phyloP scores from a whole-genome alignment of 345 rosid species.

The Moricandia moricandioides region DNA sequence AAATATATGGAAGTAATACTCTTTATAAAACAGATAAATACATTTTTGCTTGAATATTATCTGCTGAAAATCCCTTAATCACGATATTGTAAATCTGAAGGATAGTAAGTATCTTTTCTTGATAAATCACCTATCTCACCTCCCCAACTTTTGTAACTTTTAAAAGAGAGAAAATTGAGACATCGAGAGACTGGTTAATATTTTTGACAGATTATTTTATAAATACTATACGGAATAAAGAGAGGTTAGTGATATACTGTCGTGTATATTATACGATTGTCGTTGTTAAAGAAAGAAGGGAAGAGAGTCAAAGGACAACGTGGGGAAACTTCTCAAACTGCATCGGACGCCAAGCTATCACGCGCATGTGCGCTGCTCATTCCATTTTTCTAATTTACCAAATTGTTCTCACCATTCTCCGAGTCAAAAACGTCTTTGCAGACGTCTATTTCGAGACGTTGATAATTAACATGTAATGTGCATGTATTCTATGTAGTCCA shows the following conservation, averaged over 20 bases:
- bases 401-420: not conserved
- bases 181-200: not conserved
- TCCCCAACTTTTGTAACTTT: constrained; percentile 24
- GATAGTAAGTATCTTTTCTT: constrained; percentile 9
- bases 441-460: not conserved
- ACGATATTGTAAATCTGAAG: not conserved
- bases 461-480: not conserved
- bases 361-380: constrained; percentile 68
- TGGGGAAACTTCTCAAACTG: constrained; percentile 41
- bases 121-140: constrained; percentile 17
- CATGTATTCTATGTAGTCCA: not conserved
- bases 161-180: constrained; percentile 18
- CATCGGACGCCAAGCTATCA: constrained; percentile 61
- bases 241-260: constrained; percentile 13
- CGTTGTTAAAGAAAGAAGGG: constrained; percentile 25
- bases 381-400: not conserved
- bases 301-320: constrained; percentile 52
- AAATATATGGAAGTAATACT: not conserved
- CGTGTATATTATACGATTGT: not conserved
- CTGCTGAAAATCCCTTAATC: not conserved
- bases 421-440: constrained; percentile 21
- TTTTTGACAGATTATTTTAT: not conserved
- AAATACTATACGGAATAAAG: not conserved
- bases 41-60: not conserved
- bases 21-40: not conserved